Evolutionary conservation across 768 basidiomycete species (phyloP).

Genomic region (Lactarius vividus): DNA sequence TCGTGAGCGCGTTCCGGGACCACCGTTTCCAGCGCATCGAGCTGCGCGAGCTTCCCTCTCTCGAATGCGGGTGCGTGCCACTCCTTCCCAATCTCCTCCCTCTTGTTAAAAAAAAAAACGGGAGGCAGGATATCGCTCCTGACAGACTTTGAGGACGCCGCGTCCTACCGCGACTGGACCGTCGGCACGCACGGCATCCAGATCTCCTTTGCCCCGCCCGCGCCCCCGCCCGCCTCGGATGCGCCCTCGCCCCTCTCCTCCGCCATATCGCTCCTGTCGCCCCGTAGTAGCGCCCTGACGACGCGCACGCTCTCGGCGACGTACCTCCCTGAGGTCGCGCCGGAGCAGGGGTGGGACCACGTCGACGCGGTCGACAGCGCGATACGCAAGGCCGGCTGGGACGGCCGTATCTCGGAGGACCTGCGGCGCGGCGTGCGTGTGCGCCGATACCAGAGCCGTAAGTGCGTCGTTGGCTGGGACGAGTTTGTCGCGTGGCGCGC

Average conservation of each 20-base stretch:
- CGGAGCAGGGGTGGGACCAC: conserved; percentile 93
- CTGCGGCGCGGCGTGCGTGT: conserved; percentile 71
- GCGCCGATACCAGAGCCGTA: conserved; percentile 78
- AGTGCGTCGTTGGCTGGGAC: conserved; percentile 65
- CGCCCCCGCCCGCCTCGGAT: conserved; percentile 51
- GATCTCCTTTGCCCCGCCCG: conserved; percentile 82
- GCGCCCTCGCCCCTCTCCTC: conserved; percentile 73
- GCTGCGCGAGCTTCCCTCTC: conserved; percentile 65
- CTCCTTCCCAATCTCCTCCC: too few species aligned
- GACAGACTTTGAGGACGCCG: conserved; percentile 86
- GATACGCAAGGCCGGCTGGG: conserved; percentile 92
- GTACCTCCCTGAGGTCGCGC: conserved; percentile 90
- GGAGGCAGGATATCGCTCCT: conserved; percentile 65
- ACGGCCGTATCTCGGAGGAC: conserved; percentile 76
- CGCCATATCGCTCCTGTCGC: conserved; percentile 49
- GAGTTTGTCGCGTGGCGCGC: conserved; percentile 77
- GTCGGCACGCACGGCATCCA: conserved; percentile 90
- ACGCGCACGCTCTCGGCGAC: conserved; percentile 76
- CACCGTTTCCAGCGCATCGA: conserved; percentile 80
- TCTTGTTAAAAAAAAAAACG: too few species aligned
- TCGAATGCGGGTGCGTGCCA: conserved; percentile 79
- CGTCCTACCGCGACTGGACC: conserved; percentile 89
- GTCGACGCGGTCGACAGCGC: conserved; percentile 87
- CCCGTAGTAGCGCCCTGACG: background rate
- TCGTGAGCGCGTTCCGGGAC: conserved; percentile 89